phyloP scores from a whole-genome alignment of 306 rosid species.

The Hippophae rhamnoides region DNA sequence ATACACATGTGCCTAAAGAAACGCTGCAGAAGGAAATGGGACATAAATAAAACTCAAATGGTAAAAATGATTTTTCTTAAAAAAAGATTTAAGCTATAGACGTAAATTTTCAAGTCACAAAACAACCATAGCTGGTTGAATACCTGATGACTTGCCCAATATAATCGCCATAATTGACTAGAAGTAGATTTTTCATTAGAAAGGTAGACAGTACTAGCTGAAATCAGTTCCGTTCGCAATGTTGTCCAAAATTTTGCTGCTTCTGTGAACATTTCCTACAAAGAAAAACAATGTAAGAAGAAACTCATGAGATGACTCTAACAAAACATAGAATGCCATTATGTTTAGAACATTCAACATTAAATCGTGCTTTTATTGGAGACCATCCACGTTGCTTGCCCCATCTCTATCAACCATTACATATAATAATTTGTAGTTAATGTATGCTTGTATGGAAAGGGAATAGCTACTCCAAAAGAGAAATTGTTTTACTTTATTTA shows the following conservation, averaged over 20 bases:
- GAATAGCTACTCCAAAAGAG: too few species aligned
- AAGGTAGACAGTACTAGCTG: conserved; percentile 52
- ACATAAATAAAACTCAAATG: not conserved
- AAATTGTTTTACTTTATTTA: too few species aligned
- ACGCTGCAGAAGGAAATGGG: conserved; percentile 57
- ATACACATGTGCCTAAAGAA: conserved; percentile 96
- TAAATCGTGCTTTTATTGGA: too few species aligned
- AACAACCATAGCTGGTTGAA: not conserved
- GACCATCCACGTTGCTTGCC: too few species aligned
- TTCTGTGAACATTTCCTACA: conserved; percentile 72
- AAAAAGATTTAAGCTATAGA: not conserved
- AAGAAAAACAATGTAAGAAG: not conserved
- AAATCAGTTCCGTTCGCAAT: conserved; percentile 66
- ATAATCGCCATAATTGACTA: conserved; percentile 90
- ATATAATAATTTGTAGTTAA: too few species aligned
- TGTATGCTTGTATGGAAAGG: too few species aligned
- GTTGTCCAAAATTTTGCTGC: conserved; percentile 97
- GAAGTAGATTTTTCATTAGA: conserved; percentile 62
- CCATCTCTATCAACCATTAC: too few species aligned
- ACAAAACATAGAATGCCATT: too few species aligned
- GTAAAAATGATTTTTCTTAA: not conserved
- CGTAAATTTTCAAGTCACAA: not conserved
- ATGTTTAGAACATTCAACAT: too few species aligned
- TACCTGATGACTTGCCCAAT: conserved; percentile 99
- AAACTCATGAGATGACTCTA: too few species aligned